These are phyloP conservation scores for Aspergillus novoparasiticus DNA, from an alignment of 2,329 filamentous ascomycete genomes.

Conservation along the genomic window DNA sequence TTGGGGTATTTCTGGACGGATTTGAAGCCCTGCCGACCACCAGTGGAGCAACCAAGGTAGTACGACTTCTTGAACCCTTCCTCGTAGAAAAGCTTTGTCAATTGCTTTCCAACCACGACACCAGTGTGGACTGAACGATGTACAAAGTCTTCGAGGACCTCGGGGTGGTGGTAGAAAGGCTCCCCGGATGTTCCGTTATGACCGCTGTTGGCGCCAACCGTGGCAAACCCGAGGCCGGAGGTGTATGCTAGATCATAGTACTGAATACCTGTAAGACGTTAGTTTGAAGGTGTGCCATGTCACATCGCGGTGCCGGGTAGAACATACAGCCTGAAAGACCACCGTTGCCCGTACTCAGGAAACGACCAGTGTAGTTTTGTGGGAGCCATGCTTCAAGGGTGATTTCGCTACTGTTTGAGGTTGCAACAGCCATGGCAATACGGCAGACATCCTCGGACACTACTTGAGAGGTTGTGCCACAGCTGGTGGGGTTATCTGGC, in stretches of 20 bases:
- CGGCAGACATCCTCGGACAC: constrained; percentile 46
- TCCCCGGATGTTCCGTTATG: constrained; percentile 53
- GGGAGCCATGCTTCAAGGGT: constrained; percentile 53
- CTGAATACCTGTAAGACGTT: constrained; percentile 40
- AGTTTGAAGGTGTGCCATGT: not conserved
- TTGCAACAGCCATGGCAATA: constrained; percentile 45
- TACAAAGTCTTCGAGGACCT: constrained; percentile 52
- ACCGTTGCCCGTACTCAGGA: constrained; percentile 53
- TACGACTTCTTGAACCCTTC: constrained; percentile 44
- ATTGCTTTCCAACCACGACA: constrained; percentile 50
- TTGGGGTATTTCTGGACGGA: constrained; percentile 56
- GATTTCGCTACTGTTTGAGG: constrained; percentile 49
- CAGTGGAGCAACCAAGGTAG: constrained; percentile 59
- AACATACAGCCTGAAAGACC: constrained; percentile 51
- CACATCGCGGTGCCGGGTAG: not conserved
- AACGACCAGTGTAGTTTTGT: constrained; percentile 48
- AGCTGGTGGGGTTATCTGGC: constrained; percentile 41
- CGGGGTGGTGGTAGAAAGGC: constrained; percentile 50
- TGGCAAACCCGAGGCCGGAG: constrained; percentile 46
- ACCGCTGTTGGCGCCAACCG: constrained; percentile 54
- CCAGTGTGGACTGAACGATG: constrained; percentile 49
- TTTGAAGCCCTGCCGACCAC: constrained; percentile 61
- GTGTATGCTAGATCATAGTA: constrained; percentile 50
- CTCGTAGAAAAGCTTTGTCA: constrained; percentile 54
- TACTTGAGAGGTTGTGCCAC: constrained; percentile 35